These are phyloP conservation scores for Bisporella sp. DNA, from an alignment of 2,329 filamentous ascomycete genomes.

Conservation along the genomic window DNA sequence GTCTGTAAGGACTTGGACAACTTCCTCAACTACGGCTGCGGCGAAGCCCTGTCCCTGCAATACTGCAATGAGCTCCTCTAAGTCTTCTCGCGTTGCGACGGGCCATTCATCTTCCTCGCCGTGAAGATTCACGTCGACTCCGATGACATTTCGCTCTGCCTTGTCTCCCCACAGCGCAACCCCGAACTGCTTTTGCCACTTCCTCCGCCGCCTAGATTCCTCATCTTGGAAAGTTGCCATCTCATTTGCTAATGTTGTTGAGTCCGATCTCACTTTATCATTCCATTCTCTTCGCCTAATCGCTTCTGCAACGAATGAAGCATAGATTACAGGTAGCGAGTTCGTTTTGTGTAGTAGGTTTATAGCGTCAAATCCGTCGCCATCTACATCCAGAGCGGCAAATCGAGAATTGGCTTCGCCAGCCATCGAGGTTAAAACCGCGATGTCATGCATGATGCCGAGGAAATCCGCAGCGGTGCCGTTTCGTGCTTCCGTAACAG, in stretches of 20 bases:
- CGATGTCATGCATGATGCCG: slow-evolving; percentile 75
- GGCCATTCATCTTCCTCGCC: slow-evolving; percentile 81
- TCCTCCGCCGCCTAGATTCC: slow-evolving; percentile 79
- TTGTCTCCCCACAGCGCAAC: slow-evolving; percentile 59
- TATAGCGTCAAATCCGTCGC: slow-evolving; percentile 73
- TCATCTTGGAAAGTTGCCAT: slow-evolving; percentile 90
- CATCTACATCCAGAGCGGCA: slow-evolving; percentile 61
- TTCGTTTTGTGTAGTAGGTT: slow-evolving; percentile 74
- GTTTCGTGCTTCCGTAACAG: slow-evolving; percentile 61
- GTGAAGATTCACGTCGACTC: slow-evolving; percentile 78
- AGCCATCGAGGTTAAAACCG: slow-evolving; percentile 70
- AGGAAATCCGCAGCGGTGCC: slow-evolving; percentile 57
- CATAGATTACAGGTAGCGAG: slow-evolving; percentile 82
- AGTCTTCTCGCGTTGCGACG: slow-evolving; percentile 63
- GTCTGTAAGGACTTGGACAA: slow-evolving; percentile 71
- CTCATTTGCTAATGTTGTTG: slow-evolving; percentile 82
- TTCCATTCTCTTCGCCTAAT: slow-evolving; percentile 84
- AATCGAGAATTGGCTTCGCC: slow-evolving; percentile 67
- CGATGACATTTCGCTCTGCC: slow-evolving; percentile 62
- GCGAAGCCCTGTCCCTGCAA: slow-evolving; percentile 62
- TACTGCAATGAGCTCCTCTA: slow-evolving; percentile 64
- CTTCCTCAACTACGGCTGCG: slow-evolving; percentile 58
- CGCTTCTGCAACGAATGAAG: slow-evolving; percentile 79
- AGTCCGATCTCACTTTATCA: slow-evolving; percentile 84
- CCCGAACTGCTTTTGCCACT: slow-evolving; percentile 83